phyloP scores from a whole-genome alignment of 495 filamentous ascomycete species.

The Mycothermus thermophilus region DNA sequence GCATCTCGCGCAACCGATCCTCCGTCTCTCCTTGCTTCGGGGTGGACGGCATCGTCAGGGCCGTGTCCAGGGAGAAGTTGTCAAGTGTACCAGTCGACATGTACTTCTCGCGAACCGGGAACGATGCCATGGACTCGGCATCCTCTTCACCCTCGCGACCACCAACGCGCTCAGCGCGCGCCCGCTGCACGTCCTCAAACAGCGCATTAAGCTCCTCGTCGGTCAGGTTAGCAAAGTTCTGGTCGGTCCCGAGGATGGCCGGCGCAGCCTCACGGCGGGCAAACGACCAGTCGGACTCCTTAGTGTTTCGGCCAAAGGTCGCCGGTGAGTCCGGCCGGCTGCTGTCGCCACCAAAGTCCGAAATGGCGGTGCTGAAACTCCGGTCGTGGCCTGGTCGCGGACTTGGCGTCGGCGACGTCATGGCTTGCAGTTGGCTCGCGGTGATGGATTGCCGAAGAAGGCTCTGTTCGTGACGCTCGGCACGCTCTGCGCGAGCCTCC shows the following conservation, averaged over 20 bases:
- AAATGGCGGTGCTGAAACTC: conserved; percentile 57
- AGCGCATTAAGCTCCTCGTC: conserved; percentile 93
- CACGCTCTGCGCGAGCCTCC: conserved; percentile 85
- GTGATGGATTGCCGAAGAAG: conserved; percentile 79
- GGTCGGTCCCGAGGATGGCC: conserved; percentile 81
- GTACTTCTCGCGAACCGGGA: conserved; percentile 86
- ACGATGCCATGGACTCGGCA: conserved; percentile 76
- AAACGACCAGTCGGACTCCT: conserved; percentile 93
- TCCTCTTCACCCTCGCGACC: conserved; percentile 75
- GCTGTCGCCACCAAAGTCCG: conserved; percentile 47
- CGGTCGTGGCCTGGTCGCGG: conserved; percentile 64
- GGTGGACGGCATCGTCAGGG: conserved; percentile 84
- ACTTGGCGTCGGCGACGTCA: conserved; percentile 39
- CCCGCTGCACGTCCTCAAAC: conserved; percentile 87
- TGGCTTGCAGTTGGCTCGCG: conserved; percentile 53
- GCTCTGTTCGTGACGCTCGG: conserved; percentile 51
- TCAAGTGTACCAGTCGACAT: conserved; percentile 91
- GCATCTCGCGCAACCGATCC: conserved; percentile 53
- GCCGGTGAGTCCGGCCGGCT: conserved; percentile 71
- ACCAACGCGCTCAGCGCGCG: conserved; percentile 63
- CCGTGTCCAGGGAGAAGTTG: conserved; percentile 92
- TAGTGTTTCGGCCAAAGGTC: conserved; percentile 46
- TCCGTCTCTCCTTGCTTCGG: conserved; percentile 66
- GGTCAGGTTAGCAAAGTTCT: conserved; percentile 73
- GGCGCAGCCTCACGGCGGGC: conserved; percentile 83